Percentiles rank a stretch among this genome's conserved stretches.
phyloP scores from a whole-genome alignment of 805 yeast species.

The Starmerella bacillaris region DNA sequence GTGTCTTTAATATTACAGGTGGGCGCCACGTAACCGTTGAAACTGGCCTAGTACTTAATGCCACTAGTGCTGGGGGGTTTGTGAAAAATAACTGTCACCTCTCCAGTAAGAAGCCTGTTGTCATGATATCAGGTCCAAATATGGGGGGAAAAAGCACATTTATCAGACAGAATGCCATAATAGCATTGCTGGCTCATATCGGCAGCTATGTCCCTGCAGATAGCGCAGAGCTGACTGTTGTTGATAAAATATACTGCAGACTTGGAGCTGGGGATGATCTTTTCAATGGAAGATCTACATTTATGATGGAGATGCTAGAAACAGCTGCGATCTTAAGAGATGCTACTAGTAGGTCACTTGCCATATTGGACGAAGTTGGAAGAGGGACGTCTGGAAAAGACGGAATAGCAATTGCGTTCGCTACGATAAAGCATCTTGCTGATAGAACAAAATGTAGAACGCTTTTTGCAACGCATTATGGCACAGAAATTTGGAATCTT shows the following conservation, averaged over 20 bases:
- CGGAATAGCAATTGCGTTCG: conserved; percentile 73
- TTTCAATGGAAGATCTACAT: conserved; percentile 63
- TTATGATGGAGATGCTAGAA: conserved; percentile 85
- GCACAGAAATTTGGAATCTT: conserved; percentile 32
- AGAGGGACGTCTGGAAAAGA: conserved; percentile 75
- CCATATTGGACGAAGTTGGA: conserved; percentile 76
- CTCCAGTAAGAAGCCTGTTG: conserved; percentile 21
- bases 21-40: conserved; percentile 87
- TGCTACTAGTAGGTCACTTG: conserved; percentile 50
- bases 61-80: conserved; percentile 22
- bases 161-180: conserved; percentile 52
- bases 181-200: conserved; percentile 52
- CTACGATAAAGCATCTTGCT: conserved; percentile 42
- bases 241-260: conserved; percentile 63
- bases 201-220: conserved; percentile 63
- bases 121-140: conserved; percentile 77
- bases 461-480: conserved; percentile 83
- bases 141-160: conserved; percentile 79
- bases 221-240: conserved; percentile 42
- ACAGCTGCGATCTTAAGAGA: conserved; percentile 49
- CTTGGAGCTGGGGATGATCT: conserved; percentile 69
- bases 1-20: conserved; percentile 30
- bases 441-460: conserved; percentile 44
- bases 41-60: conserved; percentile 36
- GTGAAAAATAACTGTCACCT: conserved; percentile 29